These are phyloP conservation scores for Pseudocercospora macadamiae DNA, from an alignment of 2,329 filamentous ascomycete genomes.

Conservation along the genomic window DNA sequence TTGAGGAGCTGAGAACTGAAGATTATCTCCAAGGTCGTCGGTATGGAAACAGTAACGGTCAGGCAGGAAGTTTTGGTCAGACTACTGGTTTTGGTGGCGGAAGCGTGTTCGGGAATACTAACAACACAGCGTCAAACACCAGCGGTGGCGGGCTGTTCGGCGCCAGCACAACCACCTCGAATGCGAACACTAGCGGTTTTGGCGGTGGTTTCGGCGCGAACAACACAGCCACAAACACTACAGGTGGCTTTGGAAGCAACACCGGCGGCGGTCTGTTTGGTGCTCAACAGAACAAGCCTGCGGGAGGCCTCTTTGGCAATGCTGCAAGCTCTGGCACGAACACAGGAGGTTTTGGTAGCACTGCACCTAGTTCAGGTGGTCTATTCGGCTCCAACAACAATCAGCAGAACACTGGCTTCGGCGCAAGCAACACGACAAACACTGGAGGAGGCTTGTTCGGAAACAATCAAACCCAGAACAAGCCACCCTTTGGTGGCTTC, in stretches of 20 bases:
- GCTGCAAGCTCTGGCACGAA: constrained; percentile 14
- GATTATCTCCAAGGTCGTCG: constrained; percentile 88
- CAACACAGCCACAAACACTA: constrained; percentile 36
- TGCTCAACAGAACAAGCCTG: constrained; percentile 34
- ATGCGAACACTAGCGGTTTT: constrained; percentile 36
- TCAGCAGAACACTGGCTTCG: constrained; percentile 18
- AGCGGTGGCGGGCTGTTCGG: constrained; percentile 44
- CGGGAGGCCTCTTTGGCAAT: constrained; percentile 29
- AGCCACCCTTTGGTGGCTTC: constrained; percentile 16
- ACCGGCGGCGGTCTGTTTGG: constrained; percentile 38
- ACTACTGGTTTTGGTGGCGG: constrained; percentile 56
- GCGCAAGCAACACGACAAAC: constrained; percentile 32
- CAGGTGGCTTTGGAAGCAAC: constrained; percentile 40
- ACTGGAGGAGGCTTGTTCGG: constrained; percentile 32
- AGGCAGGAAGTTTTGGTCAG: constrained; percentile 79
- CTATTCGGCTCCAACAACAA: constrained; percentile 28
- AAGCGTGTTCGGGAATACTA: constrained; percentile 40
- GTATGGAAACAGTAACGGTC: constrained; percentile 79
- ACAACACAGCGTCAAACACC: constrained; percentile 30
- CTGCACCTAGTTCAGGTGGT: constrained; percentile 23
- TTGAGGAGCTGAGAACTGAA: constrained; percentile 68
- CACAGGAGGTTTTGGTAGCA: constrained; percentile 28
- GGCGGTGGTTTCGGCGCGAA: constrained; percentile 50
- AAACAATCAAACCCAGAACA: constrained; percentile 18
- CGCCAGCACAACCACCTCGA: constrained; percentile 33